Conservation (phyloP, 2,329 filamentous ascomycete species). For the Aspergillus unguis region DNA sequence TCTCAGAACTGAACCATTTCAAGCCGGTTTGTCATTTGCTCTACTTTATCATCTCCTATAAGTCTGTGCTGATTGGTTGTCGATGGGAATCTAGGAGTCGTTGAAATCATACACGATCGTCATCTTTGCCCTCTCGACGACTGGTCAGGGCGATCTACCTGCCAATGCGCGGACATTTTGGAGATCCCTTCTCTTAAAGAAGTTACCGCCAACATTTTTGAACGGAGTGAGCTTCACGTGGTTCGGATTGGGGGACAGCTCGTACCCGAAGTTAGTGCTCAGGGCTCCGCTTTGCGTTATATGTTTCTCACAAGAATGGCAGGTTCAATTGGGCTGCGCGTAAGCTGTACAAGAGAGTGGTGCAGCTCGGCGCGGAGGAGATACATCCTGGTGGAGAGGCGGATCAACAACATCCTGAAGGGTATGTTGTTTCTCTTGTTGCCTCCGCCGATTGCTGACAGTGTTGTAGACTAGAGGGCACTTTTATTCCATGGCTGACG, state of each 20-base stretch:
- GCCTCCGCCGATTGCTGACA: background rate
- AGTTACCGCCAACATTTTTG: conserved; percentile 68
- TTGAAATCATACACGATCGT: conserved; percentile 37
- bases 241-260: conserved; percentile 91
- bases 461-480: conserved; percentile 67
- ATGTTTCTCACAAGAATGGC: conserved; percentile 5
- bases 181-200: conserved; percentile 77
- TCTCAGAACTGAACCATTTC: conserved; percentile 73
- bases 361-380: conserved; percentile 76
- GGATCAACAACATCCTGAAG: conserved; percentile 90
- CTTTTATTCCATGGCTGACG: conserved; percentile 73
- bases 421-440: conserved; percentile 51
- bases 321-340: conserved; percentile 92
- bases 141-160: conserved; percentile 90
- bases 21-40: conserved; percentile 60
- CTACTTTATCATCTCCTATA: no score
- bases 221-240: conserved; percentile 69
- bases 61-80: no score
- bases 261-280: conserved; percentile 73
- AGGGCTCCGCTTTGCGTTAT: background rate
- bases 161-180: conserved; percentile 79
- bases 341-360: conserved; percentile 78
- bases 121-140: conserved; percentile 83
- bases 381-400: conserved; percentile 79
- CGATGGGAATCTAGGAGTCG: conserved; percentile 23